phyloP scores from a whole-genome alignment of 257 asterid species.

The Solanum peruvianum region DNA sequence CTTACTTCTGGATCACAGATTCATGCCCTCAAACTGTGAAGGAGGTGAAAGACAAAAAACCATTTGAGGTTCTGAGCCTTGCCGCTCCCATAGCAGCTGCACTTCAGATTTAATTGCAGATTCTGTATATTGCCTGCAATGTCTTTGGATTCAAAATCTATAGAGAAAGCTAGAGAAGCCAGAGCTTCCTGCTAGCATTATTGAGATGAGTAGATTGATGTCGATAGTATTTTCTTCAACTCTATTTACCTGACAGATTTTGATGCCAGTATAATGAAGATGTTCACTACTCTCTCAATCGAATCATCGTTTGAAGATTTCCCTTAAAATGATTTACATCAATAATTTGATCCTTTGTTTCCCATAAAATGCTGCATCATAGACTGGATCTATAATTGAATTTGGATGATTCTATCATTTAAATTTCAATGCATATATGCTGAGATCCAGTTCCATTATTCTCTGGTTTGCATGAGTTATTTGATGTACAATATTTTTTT shows the following conservation, averaged over 20 bases:
- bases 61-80: slow-evolving; percentile 79
- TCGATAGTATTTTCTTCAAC: background rate
- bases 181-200: background rate
- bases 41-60: slow-evolving; percentile 63
- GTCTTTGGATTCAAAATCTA: background rate
- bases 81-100: slow-evolving; percentile 79
- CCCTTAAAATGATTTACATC: background rate
- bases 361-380: background rate
- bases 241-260: background rate
- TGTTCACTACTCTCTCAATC: background rate
- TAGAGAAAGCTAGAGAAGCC: background rate
- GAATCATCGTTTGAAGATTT: background rate
- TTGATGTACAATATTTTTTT: background rate
- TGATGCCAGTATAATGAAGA: background rate
- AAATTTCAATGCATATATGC: too few species aligned
- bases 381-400: background rate
- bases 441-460: background rate
- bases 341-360: background rate
- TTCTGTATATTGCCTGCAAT: background rate
- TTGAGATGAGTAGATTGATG: background rate
- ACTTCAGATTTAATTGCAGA: slow-evolving; percentile 52
- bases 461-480: background rate
- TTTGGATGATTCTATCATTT: background rate
- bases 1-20: slow-evolving; percentile 95
- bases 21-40: slow-evolving; percentile 83